Percentiles rank a stretch among this genome's conserved stretches.
phyloP scores from a whole-genome alignment of 2,329 filamentous ascomycete genomes.

The Calonectria hongkongensis region DNA sequence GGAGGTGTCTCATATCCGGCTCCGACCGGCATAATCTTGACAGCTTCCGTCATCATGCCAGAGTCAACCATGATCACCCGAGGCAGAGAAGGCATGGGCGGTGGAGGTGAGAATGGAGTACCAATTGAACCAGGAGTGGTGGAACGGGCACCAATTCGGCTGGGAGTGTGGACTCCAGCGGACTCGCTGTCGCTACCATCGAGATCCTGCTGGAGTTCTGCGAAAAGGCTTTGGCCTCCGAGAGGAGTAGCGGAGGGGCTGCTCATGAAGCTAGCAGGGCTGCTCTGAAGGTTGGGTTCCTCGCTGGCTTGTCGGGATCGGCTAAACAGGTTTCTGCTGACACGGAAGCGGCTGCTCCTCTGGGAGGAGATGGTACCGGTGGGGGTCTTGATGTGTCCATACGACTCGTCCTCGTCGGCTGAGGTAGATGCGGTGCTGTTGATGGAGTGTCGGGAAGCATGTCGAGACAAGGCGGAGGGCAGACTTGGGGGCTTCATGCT shows the following conservation, averaged over 20 bases:
- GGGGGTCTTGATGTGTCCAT: slow-evolving; percentile 76
- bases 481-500: slow-evolving; percentile 65
- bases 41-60: slow-evolving; percentile 76
- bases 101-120: slow-evolving; percentile 66
- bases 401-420: slow-evolving; percentile 79
- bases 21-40: slow-evolving; percentile 60
- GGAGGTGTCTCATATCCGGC: slow-evolving; percentile 36
- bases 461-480: slow-evolving; percentile 61
- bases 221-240: slow-evolving; percentile 86
- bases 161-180: slow-evolving; percentile 73
- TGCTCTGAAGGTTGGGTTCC: slow-evolving; percentile 74
- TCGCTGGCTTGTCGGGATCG: slow-evolving; percentile 77
- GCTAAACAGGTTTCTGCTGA: slow-evolving; percentile 77
- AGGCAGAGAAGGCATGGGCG: slow-evolving; percentile 70
- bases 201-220: slow-evolving; percentile 86
- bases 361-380: slow-evolving; percentile 76
- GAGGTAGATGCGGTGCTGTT: slow-evolving; percentile 94
- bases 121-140: slow-evolving; percentile 69
- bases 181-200: slow-evolving; percentile 85
- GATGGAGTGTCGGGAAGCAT: slow-evolving; percentile 79
- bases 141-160: slow-evolving; percentile 68
- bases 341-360: slow-evolving; percentile 80
- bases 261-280: slow-evolving; percentile 74
- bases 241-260: slow-evolving; percentile 71
- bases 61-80: slow-evolving; percentile 76